These are phyloP conservation scores for Filobasidium floriforme DNA, from an alignment of 768 basidiomycete genomes.

Conservation along the genomic window DNA sequence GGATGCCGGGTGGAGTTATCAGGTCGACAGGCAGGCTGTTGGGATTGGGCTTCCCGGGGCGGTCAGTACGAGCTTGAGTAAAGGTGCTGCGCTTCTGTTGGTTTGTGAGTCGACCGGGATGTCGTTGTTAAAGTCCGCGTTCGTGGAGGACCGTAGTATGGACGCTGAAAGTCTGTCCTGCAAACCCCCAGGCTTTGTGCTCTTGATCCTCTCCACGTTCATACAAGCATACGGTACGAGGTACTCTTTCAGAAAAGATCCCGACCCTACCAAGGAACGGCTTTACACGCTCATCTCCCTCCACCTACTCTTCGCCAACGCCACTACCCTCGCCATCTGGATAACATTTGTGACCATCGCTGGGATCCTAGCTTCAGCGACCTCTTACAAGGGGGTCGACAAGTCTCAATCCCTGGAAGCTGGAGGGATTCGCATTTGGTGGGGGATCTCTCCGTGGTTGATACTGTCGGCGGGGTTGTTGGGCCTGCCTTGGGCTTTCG, in stretches of 20 bases:
- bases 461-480: slow-evolving; percentile 9
- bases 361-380: slow-evolving; percentile 10
- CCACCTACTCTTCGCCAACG: slow-evolving; percentile 7
- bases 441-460: slow-evolving; percentile 16
- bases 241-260: background rate
- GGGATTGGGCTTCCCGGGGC: slow-evolving; percentile 15
- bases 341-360: slow-evolving; percentile 12
- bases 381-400: background rate
- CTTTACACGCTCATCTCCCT: slow-evolving; percentile 15
- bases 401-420: slow-evolving; percentile 1
- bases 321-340: slow-evolving; percentile 13
- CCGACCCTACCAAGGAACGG: slow-evolving; percentile 13
- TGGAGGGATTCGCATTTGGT: slow-evolving; percentile 13
- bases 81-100: slow-evolving; percentile 17
- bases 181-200: slow-evolving; percentile 8
- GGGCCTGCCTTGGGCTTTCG: slow-evolving; percentile 13
- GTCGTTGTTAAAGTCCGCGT: background rate
- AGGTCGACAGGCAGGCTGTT: slow-evolving; percentile 8
- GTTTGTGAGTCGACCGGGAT: slow-evolving; percentile 10
- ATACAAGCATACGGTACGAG: slow-evolving; percentile 18
- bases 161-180: too few relatives aligned
- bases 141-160: background rate
- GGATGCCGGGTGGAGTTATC: slow-evolving; percentile 14
- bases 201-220: slow-evolving; percentile 10
- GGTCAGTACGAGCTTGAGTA: slow-evolving; percentile 15